Conservation (phyloP, 1,139 yeast genomes). For the Yamadazyma conglobata region DNA sequence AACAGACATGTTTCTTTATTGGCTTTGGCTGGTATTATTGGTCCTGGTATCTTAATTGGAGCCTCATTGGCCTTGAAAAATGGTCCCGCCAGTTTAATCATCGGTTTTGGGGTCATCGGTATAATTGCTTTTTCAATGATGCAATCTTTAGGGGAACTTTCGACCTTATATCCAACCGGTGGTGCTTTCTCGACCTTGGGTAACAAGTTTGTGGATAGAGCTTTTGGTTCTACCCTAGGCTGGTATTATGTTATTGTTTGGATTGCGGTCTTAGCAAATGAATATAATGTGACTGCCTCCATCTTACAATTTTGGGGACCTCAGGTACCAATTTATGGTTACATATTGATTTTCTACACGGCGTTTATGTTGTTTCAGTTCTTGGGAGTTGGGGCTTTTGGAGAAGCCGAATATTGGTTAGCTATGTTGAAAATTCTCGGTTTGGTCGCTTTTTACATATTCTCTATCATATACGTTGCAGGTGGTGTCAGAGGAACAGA, state of each 20-base stretch:
- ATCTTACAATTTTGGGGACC: constrained; percentile 59
- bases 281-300: constrained; percentile 53
- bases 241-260: constrained; percentile 63
- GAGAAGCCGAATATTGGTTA: constrained; percentile 66
- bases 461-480: constrained; percentile 55
- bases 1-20: constrained; percentile 44
- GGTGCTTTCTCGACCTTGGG: constrained; percentile 55
- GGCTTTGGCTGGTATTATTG: constrained; percentile 54
- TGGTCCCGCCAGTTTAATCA: constrained; percentile 45
- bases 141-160: constrained; percentile 56
- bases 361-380: constrained; percentile 53
- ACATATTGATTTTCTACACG: constrained; percentile 53
- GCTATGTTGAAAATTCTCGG: constrained; percentile 56
- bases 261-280: constrained; percentile 59
- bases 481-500: constrained; percentile 60
- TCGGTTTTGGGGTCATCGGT: constrained; percentile 50
- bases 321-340: constrained; percentile 58
- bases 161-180: constrained; percentile 51
- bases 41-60: constrained; percentile 51
- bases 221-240: constrained; percentile 59
- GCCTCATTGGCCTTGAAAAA: constrained; percentile 42
- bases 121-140: constrained; percentile 55
- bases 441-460: constrained; percentile 54
- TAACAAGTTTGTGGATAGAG: constrained; percentile 50
- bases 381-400: constrained; percentile 57